Conservation (phyloP, 495 filamentous ascomycete species). For the Talaromyces stipitatus region DNA sequence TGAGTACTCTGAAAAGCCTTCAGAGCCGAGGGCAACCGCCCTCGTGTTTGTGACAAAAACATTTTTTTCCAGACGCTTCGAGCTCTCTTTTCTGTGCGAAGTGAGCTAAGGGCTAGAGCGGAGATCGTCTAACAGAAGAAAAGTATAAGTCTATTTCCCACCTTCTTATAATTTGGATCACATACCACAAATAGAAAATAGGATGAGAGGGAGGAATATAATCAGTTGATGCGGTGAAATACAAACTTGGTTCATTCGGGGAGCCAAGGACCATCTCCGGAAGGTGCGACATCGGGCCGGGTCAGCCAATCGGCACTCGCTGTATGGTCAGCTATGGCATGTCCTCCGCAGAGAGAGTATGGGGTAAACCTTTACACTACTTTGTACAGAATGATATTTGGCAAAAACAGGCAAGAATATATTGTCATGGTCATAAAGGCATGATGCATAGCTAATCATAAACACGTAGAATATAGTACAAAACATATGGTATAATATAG, state of each 20-base stretch:
- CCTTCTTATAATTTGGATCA: neutral
- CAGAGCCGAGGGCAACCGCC: constrained; percentile 35
- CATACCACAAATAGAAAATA: neutral
- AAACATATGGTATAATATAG: neutral
- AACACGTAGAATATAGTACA: constrained; percentile 7
- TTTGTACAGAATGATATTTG: neutral
- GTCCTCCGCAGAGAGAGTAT: neutral
- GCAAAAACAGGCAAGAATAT: neutral
- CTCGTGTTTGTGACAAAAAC: constrained; percentile 34
- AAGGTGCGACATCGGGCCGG: neutral
- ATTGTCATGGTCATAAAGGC: constrained; percentile 1
- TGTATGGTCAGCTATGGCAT: neutral
- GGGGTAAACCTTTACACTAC: neutral
- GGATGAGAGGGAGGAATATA: neutral
- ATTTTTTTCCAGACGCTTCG: constrained; percentile 15
- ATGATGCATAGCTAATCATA: constrained; percentile 7
- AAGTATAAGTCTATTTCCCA: neutral
- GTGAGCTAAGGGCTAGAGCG: neutral
- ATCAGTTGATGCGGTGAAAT: neutral
- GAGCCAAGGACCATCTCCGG: constrained; percentile 1
- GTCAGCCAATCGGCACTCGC: constrained; percentile 1
- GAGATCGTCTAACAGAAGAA: neutral
- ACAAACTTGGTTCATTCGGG: neutral
- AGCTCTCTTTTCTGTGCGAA: too few species aligned
- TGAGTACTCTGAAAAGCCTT: constrained; percentile 13